Percentiles rank a stretch among this genome's conserved stretches.
These are phyloP conservation scores for Lotmaria passim DNA, from an alignment of 208 protist species.

Conservation along the genomic window DNA sequence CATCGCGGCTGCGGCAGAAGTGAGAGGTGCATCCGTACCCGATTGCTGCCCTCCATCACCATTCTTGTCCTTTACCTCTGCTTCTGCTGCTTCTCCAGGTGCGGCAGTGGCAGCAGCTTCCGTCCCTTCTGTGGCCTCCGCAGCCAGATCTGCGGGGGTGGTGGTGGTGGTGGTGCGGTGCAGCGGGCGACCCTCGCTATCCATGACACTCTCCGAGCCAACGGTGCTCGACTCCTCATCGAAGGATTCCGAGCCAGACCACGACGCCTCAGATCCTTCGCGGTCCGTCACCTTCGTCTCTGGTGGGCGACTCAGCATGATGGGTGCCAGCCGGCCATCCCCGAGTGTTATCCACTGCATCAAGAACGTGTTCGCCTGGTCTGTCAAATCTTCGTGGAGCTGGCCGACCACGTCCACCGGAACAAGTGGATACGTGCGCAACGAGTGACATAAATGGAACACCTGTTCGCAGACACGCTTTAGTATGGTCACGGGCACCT, in stretches of 20 bases:
- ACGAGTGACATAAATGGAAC: background rate
- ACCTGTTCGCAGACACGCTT: background rate
- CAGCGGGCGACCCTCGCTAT: constrained; percentile 14
- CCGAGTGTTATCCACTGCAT: constrained; percentile 5
- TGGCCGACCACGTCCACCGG: constrained; percentile 12
- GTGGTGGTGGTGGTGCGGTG: too few relatives aligned
- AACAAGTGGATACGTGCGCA: background rate
- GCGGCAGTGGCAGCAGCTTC: too few relatives aligned
- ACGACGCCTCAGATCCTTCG: background rate
- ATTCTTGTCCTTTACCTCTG: background rate
- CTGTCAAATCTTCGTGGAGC: background rate
- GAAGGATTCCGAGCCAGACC: background rate
- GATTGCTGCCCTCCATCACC: background rate
- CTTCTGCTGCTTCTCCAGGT: background rate
- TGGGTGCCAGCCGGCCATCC: constrained; percentile 9
- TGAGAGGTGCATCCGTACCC: too few relatives aligned
- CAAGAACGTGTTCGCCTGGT: constrained; percentile 4
- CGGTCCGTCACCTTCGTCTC: background rate
- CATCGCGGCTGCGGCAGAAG: too few relatives aligned
- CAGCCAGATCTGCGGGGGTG: too few relatives aligned
- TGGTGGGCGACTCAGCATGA: background rate
- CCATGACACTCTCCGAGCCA: constrained; percentile 10
- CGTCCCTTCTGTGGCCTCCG: too few relatives aligned
- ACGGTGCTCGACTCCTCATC: background rate
- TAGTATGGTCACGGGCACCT: background rate